Conservation (phyloP, 768 basidiomycete species). For the Kwoniella bestiolae region DNA sequence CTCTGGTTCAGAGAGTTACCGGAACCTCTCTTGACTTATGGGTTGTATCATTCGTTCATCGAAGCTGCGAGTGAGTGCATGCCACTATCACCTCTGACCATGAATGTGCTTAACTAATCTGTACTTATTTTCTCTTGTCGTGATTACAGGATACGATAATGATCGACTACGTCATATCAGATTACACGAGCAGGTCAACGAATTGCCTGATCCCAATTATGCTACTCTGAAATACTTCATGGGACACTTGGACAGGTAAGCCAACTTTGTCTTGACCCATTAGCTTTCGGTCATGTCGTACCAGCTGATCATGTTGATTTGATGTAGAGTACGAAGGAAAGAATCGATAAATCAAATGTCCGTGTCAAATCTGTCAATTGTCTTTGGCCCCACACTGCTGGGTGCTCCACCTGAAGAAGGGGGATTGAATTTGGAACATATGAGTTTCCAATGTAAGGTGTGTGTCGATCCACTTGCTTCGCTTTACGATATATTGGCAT, state of each 20-base stretch:
- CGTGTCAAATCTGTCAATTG: conserved; percentile 88
- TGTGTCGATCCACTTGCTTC: too few species aligned
- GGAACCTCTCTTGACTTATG: conserved; percentile 83
- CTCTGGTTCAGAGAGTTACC: conserved; percentile 96
- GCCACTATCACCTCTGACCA: neutral
- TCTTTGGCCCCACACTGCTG: conserved; percentile 97
- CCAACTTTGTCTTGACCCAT: neutral
- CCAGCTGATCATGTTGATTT: too few species aligned
- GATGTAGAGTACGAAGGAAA: conserved; percentile 70
- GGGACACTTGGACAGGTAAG: conserved; percentile 87
- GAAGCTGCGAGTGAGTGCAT: conserved; percentile 85
- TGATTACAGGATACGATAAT: conserved; percentile 67
- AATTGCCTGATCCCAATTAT: conserved; percentile 97
- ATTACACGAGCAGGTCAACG: conserved; percentile 95
- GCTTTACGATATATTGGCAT: conserved; percentile 58
- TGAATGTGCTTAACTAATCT: too few species aligned
- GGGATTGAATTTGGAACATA: conserved; percentile 59
- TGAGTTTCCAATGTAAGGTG: conserved; percentile 61
- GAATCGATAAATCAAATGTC: conserved; percentile 87
- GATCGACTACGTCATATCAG: conserved; percentile 93
- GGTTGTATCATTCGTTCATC: conserved; percentile 87
- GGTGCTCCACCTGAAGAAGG: conserved; percentile 64
- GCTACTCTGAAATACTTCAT: conserved; percentile 94
- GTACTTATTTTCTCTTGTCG: conserved; percentile 66
- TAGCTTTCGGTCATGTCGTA: too few species aligned